phyloP scores from a whole-genome alignment of 2,329 filamentous ascomycete genomes.

The Epichloe typhina region DNA sequence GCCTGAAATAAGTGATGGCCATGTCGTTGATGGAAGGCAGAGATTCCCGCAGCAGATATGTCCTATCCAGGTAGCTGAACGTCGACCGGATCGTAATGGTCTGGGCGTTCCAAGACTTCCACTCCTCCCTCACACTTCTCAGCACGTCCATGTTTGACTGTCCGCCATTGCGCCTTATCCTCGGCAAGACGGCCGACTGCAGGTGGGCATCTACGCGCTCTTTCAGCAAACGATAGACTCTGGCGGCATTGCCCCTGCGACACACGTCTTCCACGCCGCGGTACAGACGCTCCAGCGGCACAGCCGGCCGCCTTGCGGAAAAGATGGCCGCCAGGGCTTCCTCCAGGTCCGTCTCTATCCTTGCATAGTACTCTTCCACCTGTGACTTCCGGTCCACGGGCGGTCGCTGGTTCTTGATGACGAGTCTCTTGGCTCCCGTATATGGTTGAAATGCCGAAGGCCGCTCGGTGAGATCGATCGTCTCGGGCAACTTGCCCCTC shows the following conservation, averaged over 20 bases:
- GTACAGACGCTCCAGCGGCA: conserved; percentile 81
- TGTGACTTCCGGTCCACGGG: conserved; percentile 43
- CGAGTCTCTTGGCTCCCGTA: conserved; percentile 66
- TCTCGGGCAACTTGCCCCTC: conserved; percentile 27
- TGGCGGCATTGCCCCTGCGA: conserved; percentile 57
- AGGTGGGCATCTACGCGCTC: conserved; percentile 56
- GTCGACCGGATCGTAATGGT: conserved; percentile 64
- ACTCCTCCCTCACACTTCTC: conserved; percentile 40
- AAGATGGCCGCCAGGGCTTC: conserved; percentile 64
- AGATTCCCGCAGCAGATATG: conserved; percentile 66
- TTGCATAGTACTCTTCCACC: conserved; percentile 64
- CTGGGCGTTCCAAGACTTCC: conserved; percentile 68
- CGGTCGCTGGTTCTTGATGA: conserved; percentile 82
- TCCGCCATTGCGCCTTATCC: conserved; percentile 36
- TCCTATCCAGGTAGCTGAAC: conserved; percentile 88
- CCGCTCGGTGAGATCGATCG: conserved; percentile 20
- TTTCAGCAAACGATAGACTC: conserved; percentile 54
- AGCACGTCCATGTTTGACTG: conserved; percentile 50
- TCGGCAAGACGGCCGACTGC: conserved; percentile 41
- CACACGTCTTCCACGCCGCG: conserved; percentile 86
- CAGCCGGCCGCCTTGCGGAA: conserved; percentile 42
- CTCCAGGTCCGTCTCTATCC: conserved; percentile 62
- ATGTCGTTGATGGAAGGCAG: conserved; percentile 67
- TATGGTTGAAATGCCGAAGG: conserved; percentile 53
- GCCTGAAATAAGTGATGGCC: conserved; percentile 62